Base-by-base conservation (phyloP, 768 basidiomycete genomes). In the Trametes meyenii region DNA sequence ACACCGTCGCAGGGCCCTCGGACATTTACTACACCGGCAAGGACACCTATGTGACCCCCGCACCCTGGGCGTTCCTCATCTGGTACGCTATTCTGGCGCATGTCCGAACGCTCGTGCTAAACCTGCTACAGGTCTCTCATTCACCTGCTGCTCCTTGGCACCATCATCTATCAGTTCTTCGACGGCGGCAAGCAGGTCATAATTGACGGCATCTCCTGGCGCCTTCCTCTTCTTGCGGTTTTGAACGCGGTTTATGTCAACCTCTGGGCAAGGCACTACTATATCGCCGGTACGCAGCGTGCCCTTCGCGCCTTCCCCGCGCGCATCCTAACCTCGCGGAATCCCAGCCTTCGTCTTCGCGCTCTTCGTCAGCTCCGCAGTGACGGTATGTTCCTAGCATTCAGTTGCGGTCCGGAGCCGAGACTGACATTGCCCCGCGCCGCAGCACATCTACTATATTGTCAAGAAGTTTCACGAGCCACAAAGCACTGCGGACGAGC, bases 11-110 rank as follows among this genome's bases (percentile, higher is more conserved):
- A 6, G 83, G 85, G 2, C 92, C 92, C 0, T 81, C 83, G 43
- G 86, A 83, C 64, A 81, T 86, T 52, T 92, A 93, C 76, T 85
- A 81, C 71, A 74, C 79, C 65, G 86, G 85, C 46, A 93, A 93
- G 73, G 87, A 90, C 67, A 97, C 96, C 0, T 98, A 95, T 75
- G 78, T 98, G 60, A 97, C 95, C 1, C 96, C 96, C n/a, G 92
- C 93, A 24, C 86, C 88, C 26, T 97, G 91, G 86, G 89, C 92
- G 1, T 96, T 94, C 79, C 83, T 89, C 78, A 89, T 95, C 71
- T 96, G 94, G 93, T 90, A 57, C 43, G 79, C 71, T 36, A 14
- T 35, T 13, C 29, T 24, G 35, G 19, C 3, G 10, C 35, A 26
- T 21, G 16, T 56, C 21, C 29, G 46, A 56, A 64, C 63, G 2